A percentile compares a stretch with the other conserved stretches of the same genome.
Evolutionary conservation across 2,329 filamentous ascomycete genomes (phyloP).

Genomic region (Dactylonectria estremocensis): DNA sequence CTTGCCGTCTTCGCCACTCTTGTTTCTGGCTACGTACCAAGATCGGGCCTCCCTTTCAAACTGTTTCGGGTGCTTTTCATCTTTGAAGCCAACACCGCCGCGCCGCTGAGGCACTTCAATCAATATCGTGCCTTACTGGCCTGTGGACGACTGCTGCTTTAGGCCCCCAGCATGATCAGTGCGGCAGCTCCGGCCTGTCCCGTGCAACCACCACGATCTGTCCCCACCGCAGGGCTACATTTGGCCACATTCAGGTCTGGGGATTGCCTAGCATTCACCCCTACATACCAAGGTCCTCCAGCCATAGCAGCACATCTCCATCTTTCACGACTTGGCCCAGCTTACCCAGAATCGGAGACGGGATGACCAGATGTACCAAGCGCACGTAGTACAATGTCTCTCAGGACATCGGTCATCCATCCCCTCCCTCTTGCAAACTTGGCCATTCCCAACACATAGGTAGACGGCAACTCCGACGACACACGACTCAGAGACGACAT

Average conservation of each 20-base stretch:
- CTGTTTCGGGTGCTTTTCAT: neutral
- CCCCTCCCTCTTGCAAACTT: neutral
- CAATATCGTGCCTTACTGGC: constrained; percentile 5
- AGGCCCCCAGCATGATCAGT: constrained; percentile 21
- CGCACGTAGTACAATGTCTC: constrained; percentile 1
- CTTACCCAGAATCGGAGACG: constrained; percentile 3
- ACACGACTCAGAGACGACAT: constrained; percentile 8
- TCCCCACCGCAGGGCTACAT: constrained; percentile 19
- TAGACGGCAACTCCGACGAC: constrained; percentile 6
- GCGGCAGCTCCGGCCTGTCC: constrained; percentile 26
- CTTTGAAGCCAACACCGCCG: neutral
- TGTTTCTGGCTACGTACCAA: too few species aligned
- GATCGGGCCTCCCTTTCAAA: neutral
- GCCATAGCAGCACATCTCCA: constrained; percentile 2
- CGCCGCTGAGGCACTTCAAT: constrained; percentile 9
- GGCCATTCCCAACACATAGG: neutral
- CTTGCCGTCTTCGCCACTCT: neutral
- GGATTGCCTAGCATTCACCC: constrained; percentile 5
- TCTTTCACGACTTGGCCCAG: constrained; percentile 7
- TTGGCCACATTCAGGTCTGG: constrained; percentile 9
- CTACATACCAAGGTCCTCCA: neutral
- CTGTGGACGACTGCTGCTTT: constrained; percentile 9
- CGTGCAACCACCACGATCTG: constrained; percentile 22
- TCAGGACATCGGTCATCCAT: neutral
- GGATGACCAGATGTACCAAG: neutral